phyloP scores from a whole-genome alignment of 345 rosid genomes.

The Arabis alpina region DNA sequence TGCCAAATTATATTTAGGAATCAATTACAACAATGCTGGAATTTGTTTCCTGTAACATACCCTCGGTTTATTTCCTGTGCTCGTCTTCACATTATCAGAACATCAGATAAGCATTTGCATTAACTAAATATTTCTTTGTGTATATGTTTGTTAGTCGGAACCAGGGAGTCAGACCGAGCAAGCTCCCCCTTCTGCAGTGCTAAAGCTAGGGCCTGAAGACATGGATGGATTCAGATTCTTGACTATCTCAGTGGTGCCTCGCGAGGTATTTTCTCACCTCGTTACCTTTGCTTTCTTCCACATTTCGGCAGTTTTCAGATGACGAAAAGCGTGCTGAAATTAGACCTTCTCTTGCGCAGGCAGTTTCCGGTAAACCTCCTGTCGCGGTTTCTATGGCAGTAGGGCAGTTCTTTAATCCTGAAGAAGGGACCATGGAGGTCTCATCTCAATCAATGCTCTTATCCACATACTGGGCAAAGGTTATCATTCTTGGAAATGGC shows the following conservation, averaged over 20 bases:
- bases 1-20: constrained; percentile 15
- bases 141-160: constrained; percentile 63
- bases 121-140: constrained; percentile 23
- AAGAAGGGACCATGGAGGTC: constrained; percentile 69
- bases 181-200: constrained; percentile 92
- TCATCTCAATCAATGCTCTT: constrained; percentile 69
- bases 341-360: constrained; percentile 59
- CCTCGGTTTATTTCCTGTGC: constrained; percentile 6
- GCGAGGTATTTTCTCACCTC: constrained; percentile 62
- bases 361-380: constrained; percentile 92
- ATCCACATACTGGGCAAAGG: constrained; percentile 76
- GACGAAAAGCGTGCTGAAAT: constrained; percentile 23
- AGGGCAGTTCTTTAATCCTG: constrained; percentile 94
- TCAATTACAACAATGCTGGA: constrained; percentile 5
- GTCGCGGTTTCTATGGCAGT: constrained; percentile 99
- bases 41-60: constrained; percentile 11
- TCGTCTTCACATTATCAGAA: constrained; percentile 15
- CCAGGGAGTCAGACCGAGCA: constrained; percentile 99
- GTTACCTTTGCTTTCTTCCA: constrained; percentile 17
- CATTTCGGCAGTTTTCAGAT: constrained; percentile 9
- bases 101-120: constrained; percentile 21
- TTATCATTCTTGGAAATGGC: constrained; percentile 40
- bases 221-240: constrained; percentile 85
- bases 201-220: constrained; percentile 76
- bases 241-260: constrained; percentile 96